Base-by-base conservation (phyloP, 345 rosid genomes). In the Populus pruinosa region DNA sequence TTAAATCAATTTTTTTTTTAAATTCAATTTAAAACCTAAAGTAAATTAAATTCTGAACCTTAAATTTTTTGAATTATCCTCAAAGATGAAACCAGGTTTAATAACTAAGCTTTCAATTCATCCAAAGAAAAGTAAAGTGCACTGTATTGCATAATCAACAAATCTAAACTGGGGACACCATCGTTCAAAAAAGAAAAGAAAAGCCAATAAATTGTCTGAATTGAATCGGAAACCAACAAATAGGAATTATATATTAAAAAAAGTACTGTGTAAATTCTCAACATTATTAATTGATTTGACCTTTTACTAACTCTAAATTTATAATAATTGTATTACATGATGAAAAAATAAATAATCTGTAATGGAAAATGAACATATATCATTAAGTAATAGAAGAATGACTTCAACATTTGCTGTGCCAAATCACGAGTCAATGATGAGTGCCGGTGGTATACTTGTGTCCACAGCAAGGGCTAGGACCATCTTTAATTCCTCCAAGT, bases 391-490 rank as follows among this genome's bases (percentile, higher is more conserved):
- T 29, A 3, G n/a, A 10, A 59, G 14, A 56, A 59, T 23, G 27
- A n/a, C 64, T 59, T 1, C 23, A 59, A 23, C 11, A 59, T 56
- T 56, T 56, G 62, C 1, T 9, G 27, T 3, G 62, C n/a, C 23
- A 36, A 8, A 10, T 0, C 43, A 3, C 0, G 6, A 8, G 69
- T 70, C 69, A 70, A 8, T 21, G 49, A 11, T 31, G 68, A 43
- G 25, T 70, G 76, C 43, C 66, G 0, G 39, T 35, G 38, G 31
- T 38, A 13, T 5, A 31, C 4, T 67, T 70, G 78, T 89, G 83
- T 63, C 91, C 91, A 7, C 83, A 76, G 8, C 87, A 82, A 6
- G 88, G 74, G 67, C 83, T 82, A 1, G 86, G 77, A 20, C 61
- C 61, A 1, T 5, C 23, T 0, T 53, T 53, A 6, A 18, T 53